These are phyloP conservation scores for Petasospora rhodanensis DNA, from an alignment of 1,139 yeast genomes.

Conservation along the genomic window DNA sequence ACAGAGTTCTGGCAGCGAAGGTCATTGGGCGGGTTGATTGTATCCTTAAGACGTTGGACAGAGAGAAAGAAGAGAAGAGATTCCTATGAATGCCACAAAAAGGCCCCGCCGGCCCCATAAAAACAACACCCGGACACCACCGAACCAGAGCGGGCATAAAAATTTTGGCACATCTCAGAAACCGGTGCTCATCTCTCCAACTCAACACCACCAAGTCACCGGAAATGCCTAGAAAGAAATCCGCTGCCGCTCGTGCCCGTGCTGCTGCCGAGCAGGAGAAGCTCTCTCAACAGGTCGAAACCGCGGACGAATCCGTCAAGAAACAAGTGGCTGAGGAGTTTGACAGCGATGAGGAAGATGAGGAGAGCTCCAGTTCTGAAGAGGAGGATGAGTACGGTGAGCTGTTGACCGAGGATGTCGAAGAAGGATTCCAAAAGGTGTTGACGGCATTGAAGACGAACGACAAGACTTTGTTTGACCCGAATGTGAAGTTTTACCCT, in stretches of 20 bases:
- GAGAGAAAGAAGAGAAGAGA: no score
- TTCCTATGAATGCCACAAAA: neutral
- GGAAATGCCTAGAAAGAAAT: conserved; percentile 84
- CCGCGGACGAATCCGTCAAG: conserved; percentile 15
- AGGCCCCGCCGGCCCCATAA: no score
- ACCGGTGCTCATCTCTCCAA: neutral
- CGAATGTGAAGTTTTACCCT: conserved; percentile 64
- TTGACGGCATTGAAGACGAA: conserved; percentile 63
- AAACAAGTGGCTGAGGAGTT: conserved; percentile 24
- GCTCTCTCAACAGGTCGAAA: conserved; percentile 18
- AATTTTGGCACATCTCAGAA: neutral
- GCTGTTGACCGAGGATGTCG: conserved; percentile 79
- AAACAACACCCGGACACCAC: conserved; percentile 1
- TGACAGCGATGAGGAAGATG: conserved; percentile 26
- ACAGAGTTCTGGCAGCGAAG: no score
- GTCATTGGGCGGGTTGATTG: no score
- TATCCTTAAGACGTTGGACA: no score
- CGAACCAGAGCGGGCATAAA: neutral
- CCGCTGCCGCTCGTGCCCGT: conserved; percentile 74
- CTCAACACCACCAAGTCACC: neutral
- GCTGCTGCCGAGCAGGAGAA: conserved; percentile 37
- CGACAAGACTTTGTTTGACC: conserved; percentile 63
- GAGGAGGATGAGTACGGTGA: conserved; percentile 96
- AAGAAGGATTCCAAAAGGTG: conserved; percentile 70
- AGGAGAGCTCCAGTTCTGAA: conserved; percentile 39